Base-by-base conservation (phyloP, 208 protist genomes). In the Strigomonas galati region DNA sequence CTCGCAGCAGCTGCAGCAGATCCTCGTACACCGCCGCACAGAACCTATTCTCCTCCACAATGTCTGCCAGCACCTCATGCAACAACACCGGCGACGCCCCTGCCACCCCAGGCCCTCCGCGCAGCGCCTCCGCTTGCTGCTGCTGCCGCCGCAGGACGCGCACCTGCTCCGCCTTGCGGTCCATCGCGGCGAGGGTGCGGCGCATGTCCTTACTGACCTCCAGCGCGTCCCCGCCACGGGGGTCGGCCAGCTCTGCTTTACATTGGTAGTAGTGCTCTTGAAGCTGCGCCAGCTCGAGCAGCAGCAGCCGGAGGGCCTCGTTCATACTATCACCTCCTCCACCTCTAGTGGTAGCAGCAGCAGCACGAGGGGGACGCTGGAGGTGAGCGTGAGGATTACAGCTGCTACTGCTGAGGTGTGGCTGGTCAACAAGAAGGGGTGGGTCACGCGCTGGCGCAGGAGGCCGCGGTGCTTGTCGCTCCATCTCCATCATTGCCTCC, bases 11-110 rank as follows among this genome's bases (percentile, higher is more conserved):
- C 27, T 85, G 72, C 19, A 90, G 43, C 43, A 95, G 40, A 44
- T 87, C 78, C 24, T 49, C 66, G 77, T 95, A 92, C 30, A 93
- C 67, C 43, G 65, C 72, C 31, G 85, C 83, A 59, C 85, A 93
- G 62, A 85, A 89, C 26, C 69, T 69, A 32, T 93, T 91, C 75
- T 95, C 87, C 14, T 37, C 40, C 31, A 78, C 70, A 27, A 92
- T 79, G 43, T 91, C 76, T 55, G 79, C 63, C 74, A 95, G 54
- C 69, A 91, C 76, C 40, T 92, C 82, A 44, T 82, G 72, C 54
- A 86, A 51, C 23, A 69, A 76, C 62, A 88, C 69, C 30, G 78
- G 61, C 35, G 35, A 10, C 35, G 35, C n/a, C n/a, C n/a, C n/a
- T 5, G 31, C 2, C 15, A 62, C 3, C 23, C 23, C 4, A 5